Base-by-base conservation (phyloP, 257 asterid genomes). In the Nemophila menziesii region DNA sequence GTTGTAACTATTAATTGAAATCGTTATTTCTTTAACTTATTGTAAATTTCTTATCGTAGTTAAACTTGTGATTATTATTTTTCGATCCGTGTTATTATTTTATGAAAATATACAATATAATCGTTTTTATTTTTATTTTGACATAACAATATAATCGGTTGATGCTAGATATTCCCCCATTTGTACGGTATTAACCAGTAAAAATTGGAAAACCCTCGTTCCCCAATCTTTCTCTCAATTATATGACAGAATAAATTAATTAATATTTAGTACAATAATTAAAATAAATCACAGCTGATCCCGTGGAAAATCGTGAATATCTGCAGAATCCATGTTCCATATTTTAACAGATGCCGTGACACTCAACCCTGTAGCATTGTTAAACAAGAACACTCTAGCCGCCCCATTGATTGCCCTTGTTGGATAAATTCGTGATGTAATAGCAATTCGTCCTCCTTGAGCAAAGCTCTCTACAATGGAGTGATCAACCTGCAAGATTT, bases 381-480 rank as follows among this genome's bases (percentile, higher is more conserved):
- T 86, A 52, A 86, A 82, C 52, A 86, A 22, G 62, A 82, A 79
- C 20, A 86, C 54, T 8, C 78, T 65, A 0, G 84, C 71, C 1
- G 73, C 82, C n/a, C 64, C 62, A 21, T 70, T 43, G 1, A 74
- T 63, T 12, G 96, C 94, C 45, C 54, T 66, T 0, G 96, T 82
- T 3, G 96, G 96, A 48, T 86, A 86, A 13, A 82, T 52, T 62
- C 96, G 42, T 12, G 94, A 86, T 1, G 96, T 66, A 22, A 86
- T 77, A 1, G 79, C 93, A 19, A 55, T 60, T 61, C 94, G 66
- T 33, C 94, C 94, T 43, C 86, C 94, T 61, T 86, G 96, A 16
- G 75, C 94, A 61, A 77, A 86, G 74, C 96, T 86, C 73, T 86
- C 96, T 11, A 79, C 68, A 5, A 79, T 79, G 6, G 96, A 86